These are phyloP conservation scores for Saprolegnia parasitica DNA, from an alignment of 352 stramenopile species.

Conservation along the genomic window DNA sequence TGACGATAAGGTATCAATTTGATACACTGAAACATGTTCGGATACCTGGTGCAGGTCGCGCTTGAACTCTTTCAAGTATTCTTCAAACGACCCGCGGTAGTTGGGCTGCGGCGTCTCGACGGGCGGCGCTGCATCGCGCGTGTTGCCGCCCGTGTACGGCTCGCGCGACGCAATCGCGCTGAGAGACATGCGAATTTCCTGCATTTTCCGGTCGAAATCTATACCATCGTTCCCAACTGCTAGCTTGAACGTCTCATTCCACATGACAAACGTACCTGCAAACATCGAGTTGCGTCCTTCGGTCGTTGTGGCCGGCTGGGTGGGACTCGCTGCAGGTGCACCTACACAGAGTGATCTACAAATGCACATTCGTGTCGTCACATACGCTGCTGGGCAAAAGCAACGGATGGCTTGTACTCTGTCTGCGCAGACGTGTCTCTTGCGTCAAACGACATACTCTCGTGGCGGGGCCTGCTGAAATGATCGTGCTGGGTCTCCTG, in stretches of 20 bases:
- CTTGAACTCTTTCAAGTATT: slow-evolving; percentile 25
- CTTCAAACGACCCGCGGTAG: slow-evolving; percentile 10
- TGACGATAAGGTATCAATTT: no score
- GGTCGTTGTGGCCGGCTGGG: no score
- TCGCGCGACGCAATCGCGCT: slow-evolving; percentile 23
- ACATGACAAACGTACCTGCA: slow-evolving; percentile 1
- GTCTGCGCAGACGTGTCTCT: no score
- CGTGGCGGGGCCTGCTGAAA: no score
- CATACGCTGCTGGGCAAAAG: no score
- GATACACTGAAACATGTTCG: no score
- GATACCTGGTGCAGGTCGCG: background rate
- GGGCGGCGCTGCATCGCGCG: background rate
- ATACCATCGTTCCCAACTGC: background rate
- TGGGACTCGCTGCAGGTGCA: no score
- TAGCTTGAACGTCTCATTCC: background rate
- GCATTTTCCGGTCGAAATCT: slow-evolving; percentile 23
- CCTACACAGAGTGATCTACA: no score
- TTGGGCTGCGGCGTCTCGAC: background rate
- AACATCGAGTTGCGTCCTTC: slow-evolving; percentile 3
- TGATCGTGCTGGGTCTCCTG: no score
- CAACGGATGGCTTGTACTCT: no score
- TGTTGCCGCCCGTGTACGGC: background rate
- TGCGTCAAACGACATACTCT: no score
- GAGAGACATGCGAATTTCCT: slow-evolving; percentile 19
- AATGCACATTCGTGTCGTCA: no score